Base-by-base conservation (phyloP, 768 basidiomycete genomes). In the Rhodosporidiobolus sp. region DNA sequence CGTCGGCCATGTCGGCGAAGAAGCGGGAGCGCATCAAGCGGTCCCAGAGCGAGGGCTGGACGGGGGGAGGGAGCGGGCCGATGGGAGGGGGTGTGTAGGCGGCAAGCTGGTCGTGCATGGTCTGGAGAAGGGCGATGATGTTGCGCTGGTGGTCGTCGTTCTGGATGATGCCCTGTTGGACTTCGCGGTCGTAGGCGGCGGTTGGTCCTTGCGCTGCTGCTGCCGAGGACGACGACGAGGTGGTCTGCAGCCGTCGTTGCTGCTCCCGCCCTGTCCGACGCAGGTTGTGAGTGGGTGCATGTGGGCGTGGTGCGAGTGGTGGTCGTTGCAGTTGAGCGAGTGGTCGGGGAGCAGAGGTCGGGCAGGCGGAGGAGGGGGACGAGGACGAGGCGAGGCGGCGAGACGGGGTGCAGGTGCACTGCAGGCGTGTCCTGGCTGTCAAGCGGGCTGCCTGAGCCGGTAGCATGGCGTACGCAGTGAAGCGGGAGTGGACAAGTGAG, bases 131-230 rank as follows among this genome's bases (percentile, higher is more conserved):
- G 81, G 87, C 83, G 62, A 98, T 88, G 76, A 97, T 94, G 43
- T 86, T 85, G 35, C 87, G 87, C 81, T 99, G 95, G 82, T 92
- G 88, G 26, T 86, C 85, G 78, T 99, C 95, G 59, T 88, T 85
- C 32, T 86, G 85, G 63, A 99, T 82, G 6, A 84, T 80, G 12
- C 87, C 86, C 17, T 80, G 74, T 20, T 81, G 78, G 38, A 89
- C 85, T 43, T 88, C 82, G 49, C 82, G 79, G 66, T 86, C 82
- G 74, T 84, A 83, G 72, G 76, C 76, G 10, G 66, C 67, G 12
- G 70, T 67, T 14, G 78, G 78, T 0, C 78, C 78, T n/a, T n/a
- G n/a, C n/a, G n/a, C n/a, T n/a, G n/a, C n/a, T n/a, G n/a, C n/a
- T 24, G 20, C 17, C 1, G 28, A 9, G 4, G 35, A 7, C 4